Evolutionary conservation across 352 stramenopile genomes (phyloP), one percentile per base, ranked within the genome.

Genomic region (Plasmopara halstedii): DNA sequence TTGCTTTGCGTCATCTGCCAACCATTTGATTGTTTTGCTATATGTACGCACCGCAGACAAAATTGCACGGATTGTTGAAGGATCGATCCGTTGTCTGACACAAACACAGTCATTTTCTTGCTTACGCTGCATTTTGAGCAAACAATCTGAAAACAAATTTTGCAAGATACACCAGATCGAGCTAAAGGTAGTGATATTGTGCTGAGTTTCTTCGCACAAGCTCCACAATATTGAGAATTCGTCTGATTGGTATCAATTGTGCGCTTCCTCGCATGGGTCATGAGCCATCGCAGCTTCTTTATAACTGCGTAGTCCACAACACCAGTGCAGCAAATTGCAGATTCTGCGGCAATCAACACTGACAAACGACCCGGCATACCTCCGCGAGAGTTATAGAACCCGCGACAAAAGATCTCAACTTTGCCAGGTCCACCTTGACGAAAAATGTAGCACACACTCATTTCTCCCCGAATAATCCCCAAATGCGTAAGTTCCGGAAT

Each of bases 211-310:
- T 56, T 54, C 26, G 46, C 38, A 40, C 44, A 52, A n/a, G 50
- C 42, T 9, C 66, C 48, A 45, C 73, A 79, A 2, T 47, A 53
- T 41, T 50, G 14, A 22, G 17, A 7, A 19, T 20, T 56, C 7
- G 44, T 6, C 14, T 29, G 43, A 11, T 8, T 50, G 14, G 21
- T 32, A 17, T 13, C 35, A 15, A 25, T 34, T 3, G 20, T 15
- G n/a, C 31, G 35, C 34, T 42, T 35, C 20, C 58, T 43, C 8
- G 50, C 47, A 38, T 64, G 46, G 19, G 56, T 44, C 55, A 78
- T 70, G n/a, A 85, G 57, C 64, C 63, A 79, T 41, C 46, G 56
- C 35, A 85, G 65, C 31, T 85, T 85, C 50, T 79, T 81, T 34
- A 76, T 50, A 36, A 76, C 69, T 10, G 65, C 61, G 42, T 67